phyloP scores from a whole-genome alignment of 768 basidiomycete species.

The Boletus speciosus region DNA sequence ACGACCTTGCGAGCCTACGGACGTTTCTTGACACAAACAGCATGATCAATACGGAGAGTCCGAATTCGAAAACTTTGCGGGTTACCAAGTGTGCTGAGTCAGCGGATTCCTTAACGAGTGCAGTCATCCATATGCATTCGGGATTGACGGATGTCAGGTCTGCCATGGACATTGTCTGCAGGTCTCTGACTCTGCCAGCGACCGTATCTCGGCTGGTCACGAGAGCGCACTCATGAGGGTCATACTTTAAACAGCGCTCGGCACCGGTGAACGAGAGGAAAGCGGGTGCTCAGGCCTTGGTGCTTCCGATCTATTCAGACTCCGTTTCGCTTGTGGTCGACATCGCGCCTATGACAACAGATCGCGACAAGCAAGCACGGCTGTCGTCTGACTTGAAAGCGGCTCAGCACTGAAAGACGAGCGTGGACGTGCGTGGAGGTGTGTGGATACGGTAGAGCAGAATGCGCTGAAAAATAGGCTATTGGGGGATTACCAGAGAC shows the following conservation, averaged over 20 bases:
- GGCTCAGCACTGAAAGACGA: neutral
- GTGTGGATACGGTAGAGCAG: no score
- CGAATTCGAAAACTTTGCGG: neutral
- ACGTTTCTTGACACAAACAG: slow-evolving; percentile 20
- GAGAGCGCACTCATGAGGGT: no score
- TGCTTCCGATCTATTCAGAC: neutral
- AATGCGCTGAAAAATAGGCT: slow-evolving; percentile 23
- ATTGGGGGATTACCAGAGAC: slow-evolving; percentile 33
- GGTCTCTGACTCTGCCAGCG: no score
- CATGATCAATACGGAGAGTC: slow-evolving; percentile 11
- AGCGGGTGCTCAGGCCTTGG: no score
- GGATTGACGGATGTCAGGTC: neutral
- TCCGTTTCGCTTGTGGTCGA: slow-evolving; percentile 4
- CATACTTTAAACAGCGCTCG: no score
- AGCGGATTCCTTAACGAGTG: neutral
- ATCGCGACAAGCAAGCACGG: neutral
- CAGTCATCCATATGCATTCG: neutral
- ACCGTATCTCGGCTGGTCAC: no score
- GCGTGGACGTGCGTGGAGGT: no score
- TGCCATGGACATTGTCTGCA: no score
- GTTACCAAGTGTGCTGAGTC: slow-evolving; percentile 12
- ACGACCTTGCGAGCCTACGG: slow-evolving; percentile 31
- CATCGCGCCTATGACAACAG: neutral
- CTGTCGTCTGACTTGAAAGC: neutral
- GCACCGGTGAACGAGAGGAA: no score